Evolutionary conservation across 345 rosid genomes (phyloP).

Genomic region (Eucalyptus curtisii): DNA sequence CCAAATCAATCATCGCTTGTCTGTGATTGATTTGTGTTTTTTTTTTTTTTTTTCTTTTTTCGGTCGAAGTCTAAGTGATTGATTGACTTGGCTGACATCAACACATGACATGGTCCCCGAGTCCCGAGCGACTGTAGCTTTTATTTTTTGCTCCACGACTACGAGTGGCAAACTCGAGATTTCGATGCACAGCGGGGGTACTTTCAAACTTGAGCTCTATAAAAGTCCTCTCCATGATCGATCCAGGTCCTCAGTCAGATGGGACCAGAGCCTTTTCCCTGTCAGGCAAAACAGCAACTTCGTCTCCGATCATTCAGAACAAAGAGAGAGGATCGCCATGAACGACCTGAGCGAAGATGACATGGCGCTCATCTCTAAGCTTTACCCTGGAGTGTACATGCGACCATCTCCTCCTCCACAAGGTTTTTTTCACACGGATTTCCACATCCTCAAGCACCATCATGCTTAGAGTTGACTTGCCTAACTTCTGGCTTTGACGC

Average conservation of each 20-base stretch:
- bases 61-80: too few relatives aligned
- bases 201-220: neutral
- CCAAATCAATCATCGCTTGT: neutral
- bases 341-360: constrained; percentile 24
- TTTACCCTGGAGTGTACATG: constrained; percentile 31
- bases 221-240: neutral
- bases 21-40: too few relatives aligned
- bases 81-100: neutral
- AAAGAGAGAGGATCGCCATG: neutral
- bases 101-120: neutral
- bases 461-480: neutral
- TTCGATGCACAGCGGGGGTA: neutral
- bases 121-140: neutral
- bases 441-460: neutral
- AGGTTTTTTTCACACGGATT: constrained; percentile 9
- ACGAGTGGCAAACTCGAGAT: neutral
- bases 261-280: neutral
- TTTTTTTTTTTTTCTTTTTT: accelerated
- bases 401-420: constrained; percentile 32
- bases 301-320: neutral
- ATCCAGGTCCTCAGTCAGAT: neutral
- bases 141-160: neutral
- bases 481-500: neutral
- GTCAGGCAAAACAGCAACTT: neutral
- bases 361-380: constrained; percentile 13